These are phyloP conservation scores for Candida sonorensis DNA, from an alignment of 805 yeast species.

Conservation along the genomic window DNA sequence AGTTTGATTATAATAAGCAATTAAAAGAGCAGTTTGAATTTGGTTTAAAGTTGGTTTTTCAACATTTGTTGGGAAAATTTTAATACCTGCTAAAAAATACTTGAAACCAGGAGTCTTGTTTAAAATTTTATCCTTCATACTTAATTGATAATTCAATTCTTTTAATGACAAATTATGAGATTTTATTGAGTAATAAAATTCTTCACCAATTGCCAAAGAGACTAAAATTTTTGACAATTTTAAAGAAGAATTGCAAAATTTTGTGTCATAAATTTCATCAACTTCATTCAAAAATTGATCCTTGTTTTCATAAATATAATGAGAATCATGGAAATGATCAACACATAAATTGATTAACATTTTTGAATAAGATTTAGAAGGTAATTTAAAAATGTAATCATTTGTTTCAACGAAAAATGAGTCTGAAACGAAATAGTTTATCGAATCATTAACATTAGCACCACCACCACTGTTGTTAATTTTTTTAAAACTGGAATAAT, in stretches of 20 bases:
- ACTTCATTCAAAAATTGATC: conserved; percentile 12
- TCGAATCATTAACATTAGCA: conserved; percentile 4
- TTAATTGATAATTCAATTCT: conserved; percentile 10
- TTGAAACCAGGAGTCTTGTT: conserved; percentile 25
- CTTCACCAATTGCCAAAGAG: conserved; percentile 23
- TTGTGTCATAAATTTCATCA: conserved; percentile 14
- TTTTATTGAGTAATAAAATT: conserved; percentile 14
- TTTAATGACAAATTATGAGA: conserved; percentile 14
- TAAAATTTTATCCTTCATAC: conserved; percentile 11
- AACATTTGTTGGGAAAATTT: conserved; percentile 17
- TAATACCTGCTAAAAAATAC: conserved; percentile 22
- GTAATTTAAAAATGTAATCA: conserved; percentile 8
- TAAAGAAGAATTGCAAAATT: conserved; percentile 12
- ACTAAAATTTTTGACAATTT: conserved; percentile 13
- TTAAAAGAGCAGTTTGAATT: conserved; percentile 28
- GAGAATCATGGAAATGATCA: conserved; percentile 14
- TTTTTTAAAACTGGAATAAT: background rate
- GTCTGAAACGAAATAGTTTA: conserved; percentile 14
- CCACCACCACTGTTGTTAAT: background rate
- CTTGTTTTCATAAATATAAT: conserved; percentile 20
- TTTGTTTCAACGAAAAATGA: conserved; percentile 9
- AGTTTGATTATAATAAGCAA: conserved; percentile 31
- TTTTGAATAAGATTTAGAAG: conserved; percentile 10
- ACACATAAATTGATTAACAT: conserved; percentile 13
- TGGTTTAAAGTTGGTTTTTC: conserved; percentile 28